Base-by-base conservation (phyloP, 2,329 filamentous ascomycete genomes). In the Zopfia rhizophila region DNA sequence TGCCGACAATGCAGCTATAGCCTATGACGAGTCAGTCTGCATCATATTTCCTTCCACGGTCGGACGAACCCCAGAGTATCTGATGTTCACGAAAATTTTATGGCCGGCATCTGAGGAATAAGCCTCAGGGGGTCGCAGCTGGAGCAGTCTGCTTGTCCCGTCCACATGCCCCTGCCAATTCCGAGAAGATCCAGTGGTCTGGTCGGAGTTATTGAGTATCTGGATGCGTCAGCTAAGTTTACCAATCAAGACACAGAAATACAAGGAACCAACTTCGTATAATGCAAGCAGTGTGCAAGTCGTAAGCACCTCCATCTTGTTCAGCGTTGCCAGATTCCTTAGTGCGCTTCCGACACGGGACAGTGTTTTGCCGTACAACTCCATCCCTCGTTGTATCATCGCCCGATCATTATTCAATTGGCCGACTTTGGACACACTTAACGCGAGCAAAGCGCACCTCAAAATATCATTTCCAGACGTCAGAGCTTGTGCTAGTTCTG, bases 81-180 rank as follows among this genome's bases (percentile, higher is more conserved):
- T 39, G 5, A 38, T 32, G 29, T 53, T 41, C 13, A 51, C 21
- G 24, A 55, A 58, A 1, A 56, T 24, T 13, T 44, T 25, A 25
- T 55, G 52, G 5, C 29, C 29, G 2, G 16, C 30, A 12, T 35
- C 30, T 7, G 31, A 11, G 2, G 43, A 21, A 14, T 47, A 51
- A 11, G 18, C 18, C 25, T 45, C 44, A 1, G 52, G 44, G 11
- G 46, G 22, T 10, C 45, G 38, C 7, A 43, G 6, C 8, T 24
- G 19, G 10, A 58, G 35, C 8, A 55, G 33, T 10, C 37, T 37
- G 1, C 49, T 16, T 16, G 56, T 21, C 1, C 52, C 52, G 14
- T 35, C 19, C 4, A 53, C 22, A 38, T 58, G 55, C 12, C 52
- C 41, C 18, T 35, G 35, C 52, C 52, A 55, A 31, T 55, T 52